phyloP scores from a whole-genome alignment of 1,284 basidiomycete genomes.

The Fomitopsis palustris region DNA sequence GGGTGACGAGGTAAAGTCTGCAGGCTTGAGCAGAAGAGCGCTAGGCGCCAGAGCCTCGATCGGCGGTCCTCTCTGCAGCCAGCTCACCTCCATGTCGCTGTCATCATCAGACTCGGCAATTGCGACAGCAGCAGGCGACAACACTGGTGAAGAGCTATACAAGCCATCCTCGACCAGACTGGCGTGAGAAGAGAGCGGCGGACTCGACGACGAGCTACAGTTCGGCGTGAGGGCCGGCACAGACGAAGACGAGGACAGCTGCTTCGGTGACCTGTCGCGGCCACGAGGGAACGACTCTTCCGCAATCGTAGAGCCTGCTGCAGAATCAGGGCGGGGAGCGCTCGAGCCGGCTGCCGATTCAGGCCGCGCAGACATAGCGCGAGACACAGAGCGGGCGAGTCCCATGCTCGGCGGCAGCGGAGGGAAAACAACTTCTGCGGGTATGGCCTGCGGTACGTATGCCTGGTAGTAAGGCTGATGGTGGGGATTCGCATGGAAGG shows the following conservation, averaged over 20 bases:
- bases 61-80: slow-evolving; percentile 8
- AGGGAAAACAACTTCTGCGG: slow-evolving; percentile 67
- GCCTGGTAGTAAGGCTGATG: slow-evolving; percentile 69
- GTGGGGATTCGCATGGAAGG: slow-evolving; percentile 53
- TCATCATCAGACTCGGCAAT: slow-evolving; percentile 9
- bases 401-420: slow-evolving; percentile 52
- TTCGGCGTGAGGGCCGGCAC: slow-evolving; percentile 62
- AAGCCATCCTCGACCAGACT: slow-evolving; percentile 16
- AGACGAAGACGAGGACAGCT: slow-evolving; percentile 27
- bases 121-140: not conserved
- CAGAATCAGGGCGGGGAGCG: not conserved
- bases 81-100: slow-evolving; percentile 11
- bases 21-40: slow-evolving; percentile 5
- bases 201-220: slow-evolving; percentile 66
- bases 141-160: slow-evolving; percentile 13
- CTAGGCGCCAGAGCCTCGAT: slow-evolving; percentile 12
- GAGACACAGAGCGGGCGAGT: slow-evolving; percentile 31
- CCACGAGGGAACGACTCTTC: slow-evolving; percentile 1
- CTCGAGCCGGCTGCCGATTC: not conserved
- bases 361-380: not conserved
- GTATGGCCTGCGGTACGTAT: slow-evolving; percentile 40
- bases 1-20: not conserved
- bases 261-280: slow-evolving; percentile 13
- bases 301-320: not conserved
- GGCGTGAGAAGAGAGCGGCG: slow-evolving; percentile 38